These are phyloP conservation scores for Cladosporium colombiae DNA, from an alignment of 2,329 filamentous ascomycete species.

Conservation along the genomic window DNA sequence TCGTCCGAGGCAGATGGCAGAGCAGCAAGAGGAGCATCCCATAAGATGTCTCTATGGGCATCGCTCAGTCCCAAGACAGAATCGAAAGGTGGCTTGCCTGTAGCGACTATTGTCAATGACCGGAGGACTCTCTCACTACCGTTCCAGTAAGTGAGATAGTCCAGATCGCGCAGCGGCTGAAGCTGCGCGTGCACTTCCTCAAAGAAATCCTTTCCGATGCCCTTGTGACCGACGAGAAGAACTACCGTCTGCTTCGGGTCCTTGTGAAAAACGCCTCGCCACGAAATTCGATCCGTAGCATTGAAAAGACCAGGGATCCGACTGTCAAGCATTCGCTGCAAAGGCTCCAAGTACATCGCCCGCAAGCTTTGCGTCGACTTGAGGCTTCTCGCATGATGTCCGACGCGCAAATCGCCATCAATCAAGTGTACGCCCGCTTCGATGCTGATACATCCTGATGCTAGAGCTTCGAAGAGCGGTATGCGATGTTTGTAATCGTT, in stretches of 20 bases:
- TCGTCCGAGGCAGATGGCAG: neutral
- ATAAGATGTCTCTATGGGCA: neutral
- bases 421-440: conserved; percentile 61
- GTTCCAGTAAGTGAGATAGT: conserved; percentile 55
- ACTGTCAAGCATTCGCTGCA: conserved; percentile 57
- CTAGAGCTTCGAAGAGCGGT: conserved; percentile 57
- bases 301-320: neutral
- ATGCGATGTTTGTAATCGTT: conserved; percentile 61
- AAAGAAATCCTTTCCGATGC: neutral
- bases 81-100: conserved; percentile 55
- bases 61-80: conserved; percentile 40
- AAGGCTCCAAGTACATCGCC: conserved; percentile 55
- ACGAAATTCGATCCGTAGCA: neutral
- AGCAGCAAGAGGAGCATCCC: neutral
- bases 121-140: conserved; percentile 44
- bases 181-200: conserved; percentile 40
- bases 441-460: conserved; percentile 56
- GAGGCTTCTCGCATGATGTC: conserved; percentile 53
- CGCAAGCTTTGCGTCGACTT: conserved; percentile 50
- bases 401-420: conserved; percentile 53
- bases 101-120: conserved; percentile 56
- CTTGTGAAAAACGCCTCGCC: neutral
- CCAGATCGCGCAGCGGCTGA: conserved; percentile 48
- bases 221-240: conserved; percentile 4
- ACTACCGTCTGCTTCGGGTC: neutral